Percentiles rank a stretch among this genome's conserved stretches.
These are phyloP conservation scores for Umbellularia californica DNA, from an alignment of 164 flowering plant genomes.

Conservation along the genomic window DNA sequence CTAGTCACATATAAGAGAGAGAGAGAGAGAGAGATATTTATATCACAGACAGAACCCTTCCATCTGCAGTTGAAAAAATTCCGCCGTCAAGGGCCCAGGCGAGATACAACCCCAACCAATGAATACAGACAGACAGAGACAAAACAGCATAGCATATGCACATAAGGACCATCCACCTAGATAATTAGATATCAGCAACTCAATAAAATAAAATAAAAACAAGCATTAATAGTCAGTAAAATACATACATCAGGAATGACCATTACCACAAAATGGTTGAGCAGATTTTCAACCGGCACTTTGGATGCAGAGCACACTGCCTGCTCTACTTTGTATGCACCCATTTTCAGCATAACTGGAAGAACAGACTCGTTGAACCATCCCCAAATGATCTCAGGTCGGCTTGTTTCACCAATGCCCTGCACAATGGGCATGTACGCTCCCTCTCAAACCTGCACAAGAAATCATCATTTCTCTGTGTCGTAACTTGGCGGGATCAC, in stretches of 20 bases:
- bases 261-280: background rate
- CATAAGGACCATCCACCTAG: background rate
- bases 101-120: background rate
- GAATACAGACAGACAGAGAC: too few relatives aligned
- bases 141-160: too few relatives aligned
- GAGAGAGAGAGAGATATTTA: too few relatives aligned
- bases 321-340: too few relatives aligned
- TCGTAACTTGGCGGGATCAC: background rate
- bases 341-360: conserved; percentile 66
- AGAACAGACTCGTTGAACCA: conserved; percentile 86
- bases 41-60: too few relatives aligned
- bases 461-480: background rate
- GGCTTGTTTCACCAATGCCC: conserved; percentile 93
- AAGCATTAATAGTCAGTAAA: background rate
- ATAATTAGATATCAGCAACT: background rate
- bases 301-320: background rate
- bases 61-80: background rate
- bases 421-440: conserved; percentile 89
- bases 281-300: background rate
- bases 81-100: background rate
- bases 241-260: background rate
- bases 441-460: conserved; percentile 95
- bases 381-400: conserved; percentile 83
- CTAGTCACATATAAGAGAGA: too few relatives aligned
- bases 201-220: too few relatives aligned